Evolutionary conservation across 257 asterid genomes (phyloP).

Genomic region (Coffea eugenioides): DNA sequence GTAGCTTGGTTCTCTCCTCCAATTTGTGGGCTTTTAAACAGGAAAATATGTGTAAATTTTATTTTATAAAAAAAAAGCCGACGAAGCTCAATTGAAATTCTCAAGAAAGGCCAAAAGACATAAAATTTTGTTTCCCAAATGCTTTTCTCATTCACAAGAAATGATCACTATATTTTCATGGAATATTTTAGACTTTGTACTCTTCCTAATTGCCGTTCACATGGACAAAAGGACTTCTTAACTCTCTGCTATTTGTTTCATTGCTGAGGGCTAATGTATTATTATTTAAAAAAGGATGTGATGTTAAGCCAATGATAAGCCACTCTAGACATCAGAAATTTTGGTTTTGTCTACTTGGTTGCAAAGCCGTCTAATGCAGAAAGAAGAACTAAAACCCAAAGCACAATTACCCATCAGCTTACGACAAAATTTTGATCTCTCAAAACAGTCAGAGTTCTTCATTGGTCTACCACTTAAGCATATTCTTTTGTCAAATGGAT

Average conservation of each 20-base stretch:
- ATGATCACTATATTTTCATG: too few species aligned
- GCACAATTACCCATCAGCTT: background rate
- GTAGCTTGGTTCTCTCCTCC: background rate
- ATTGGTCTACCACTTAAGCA: background rate
- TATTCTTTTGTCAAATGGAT: background rate
- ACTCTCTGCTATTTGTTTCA: background rate
- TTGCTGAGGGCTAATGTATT: background rate
- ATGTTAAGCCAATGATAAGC: too few species aligned
- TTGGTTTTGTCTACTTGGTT: background rate
- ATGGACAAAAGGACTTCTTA: background rate
- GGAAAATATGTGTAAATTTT: background rate
- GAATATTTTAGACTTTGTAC: background rate
- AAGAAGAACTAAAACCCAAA: background rate
- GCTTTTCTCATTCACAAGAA: background rate
- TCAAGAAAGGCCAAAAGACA: background rate
- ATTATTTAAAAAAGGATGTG: too few species aligned
- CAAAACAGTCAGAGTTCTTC: too few species aligned
- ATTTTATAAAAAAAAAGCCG: too few species aligned
- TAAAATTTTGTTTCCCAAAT: background rate
- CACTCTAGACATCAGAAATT: background rate
- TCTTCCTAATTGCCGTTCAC: background rate
- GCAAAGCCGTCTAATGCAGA: background rate
- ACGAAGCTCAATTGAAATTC: background rate
- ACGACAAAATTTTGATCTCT: background rate
- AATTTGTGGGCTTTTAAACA: background rate